A percentile compares a stretch with the other conserved stretches of the same genome.
These are phyloP conservation scores for Colletotrichum echinochloae DNA, from an alignment of 2,329 filamentous ascomycete genomes.

Conservation along the genomic window DNA sequence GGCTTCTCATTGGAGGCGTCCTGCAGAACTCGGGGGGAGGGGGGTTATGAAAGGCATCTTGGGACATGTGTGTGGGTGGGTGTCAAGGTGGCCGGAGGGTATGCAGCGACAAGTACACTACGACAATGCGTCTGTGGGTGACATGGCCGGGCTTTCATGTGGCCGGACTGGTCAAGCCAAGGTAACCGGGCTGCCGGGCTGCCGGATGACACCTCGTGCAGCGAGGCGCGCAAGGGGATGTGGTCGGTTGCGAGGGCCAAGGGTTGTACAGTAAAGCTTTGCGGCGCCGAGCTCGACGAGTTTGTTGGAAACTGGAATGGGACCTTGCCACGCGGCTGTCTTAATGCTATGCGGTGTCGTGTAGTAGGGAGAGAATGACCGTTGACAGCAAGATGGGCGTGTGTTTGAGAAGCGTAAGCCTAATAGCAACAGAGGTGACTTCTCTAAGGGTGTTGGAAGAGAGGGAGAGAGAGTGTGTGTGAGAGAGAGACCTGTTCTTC, in stretches of 20 bases:
- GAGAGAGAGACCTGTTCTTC: background rate
- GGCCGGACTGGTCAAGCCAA: constrained; percentile 16
- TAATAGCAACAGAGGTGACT: constrained; percentile 26
- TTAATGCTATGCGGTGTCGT: background rate
- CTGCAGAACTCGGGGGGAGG: constrained; percentile 18
- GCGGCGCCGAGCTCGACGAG: background rate
- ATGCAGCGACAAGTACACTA: constrained; percentile 19
- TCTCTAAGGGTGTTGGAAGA: no score
- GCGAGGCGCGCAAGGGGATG: background rate
- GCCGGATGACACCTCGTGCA: background rate
- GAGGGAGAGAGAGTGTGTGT: no score
- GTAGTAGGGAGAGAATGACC: background rate
- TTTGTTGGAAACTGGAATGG: background rate
- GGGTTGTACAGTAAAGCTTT: background rate
- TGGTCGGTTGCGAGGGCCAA: background rate
- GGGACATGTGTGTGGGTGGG: background rate
- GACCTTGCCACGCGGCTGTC: background rate
- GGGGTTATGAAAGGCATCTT: constrained; percentile 27
- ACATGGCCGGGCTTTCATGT: constrained; percentile 17
- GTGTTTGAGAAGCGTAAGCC: constrained; percentile 15
- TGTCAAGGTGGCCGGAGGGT: constrained; percentile 21
- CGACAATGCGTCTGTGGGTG: constrained; percentile 22
- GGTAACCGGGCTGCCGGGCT: no score
- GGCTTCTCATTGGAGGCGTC: constrained; percentile 33
- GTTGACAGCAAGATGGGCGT: constrained; percentile 7